phyloP scores from a whole-genome alignment of 306 rosid species.

The Vicia villosa region DNA sequence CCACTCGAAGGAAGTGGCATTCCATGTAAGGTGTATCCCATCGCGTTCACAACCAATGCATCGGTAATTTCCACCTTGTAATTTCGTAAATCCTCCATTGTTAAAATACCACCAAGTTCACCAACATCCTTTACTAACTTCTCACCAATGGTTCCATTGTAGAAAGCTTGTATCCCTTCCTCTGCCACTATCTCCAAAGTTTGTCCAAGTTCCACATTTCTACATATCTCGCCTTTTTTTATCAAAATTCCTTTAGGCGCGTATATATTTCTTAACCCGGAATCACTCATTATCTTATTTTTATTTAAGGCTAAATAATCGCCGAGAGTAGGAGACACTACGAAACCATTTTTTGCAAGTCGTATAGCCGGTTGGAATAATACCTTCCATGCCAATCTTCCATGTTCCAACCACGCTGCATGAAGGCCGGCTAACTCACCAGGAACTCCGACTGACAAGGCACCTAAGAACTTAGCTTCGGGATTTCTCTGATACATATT shows the following conservation, averaged over 20 bases:
- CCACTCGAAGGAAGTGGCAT: constrained; percentile 99
- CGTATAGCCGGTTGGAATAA: constrained; percentile 79
- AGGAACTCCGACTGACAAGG: constrained; percentile 82
- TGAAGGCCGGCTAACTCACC: constrained; percentile 93
- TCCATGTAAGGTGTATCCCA: constrained; percentile 77
- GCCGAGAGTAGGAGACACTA: constrained; percentile 58
- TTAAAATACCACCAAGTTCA: constrained; percentile 82
- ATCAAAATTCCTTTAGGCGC: constrained; percentile 72
- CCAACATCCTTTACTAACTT: constrained; percentile 76
- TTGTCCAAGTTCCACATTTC: constrained; percentile 67
- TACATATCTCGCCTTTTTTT: constrained; percentile 63
- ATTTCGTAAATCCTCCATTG: constrained; percentile 79
- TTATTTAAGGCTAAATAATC: constrained; percentile 1
- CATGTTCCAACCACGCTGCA: constrained; percentile 80
- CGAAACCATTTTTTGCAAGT: constrained; percentile 74
- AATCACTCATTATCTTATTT: constrained; percentile 55
- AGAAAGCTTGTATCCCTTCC: constrained; percentile 77
- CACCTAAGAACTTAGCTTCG: constrained; percentile 53
- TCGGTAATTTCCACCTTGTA: constrained; percentile 68
- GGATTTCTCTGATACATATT: constrained; percentile 74
- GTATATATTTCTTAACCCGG: constrained; percentile 64
- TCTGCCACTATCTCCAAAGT: constrained; percentile 70
- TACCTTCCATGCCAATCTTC: constrained; percentile 71
- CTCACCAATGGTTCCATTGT: constrained; percentile 75
- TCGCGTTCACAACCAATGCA: constrained; percentile 56